Base-by-base conservation (phyloP, 2,329 filamentous ascomycete species). In the Lachnellula cervina region DNA sequence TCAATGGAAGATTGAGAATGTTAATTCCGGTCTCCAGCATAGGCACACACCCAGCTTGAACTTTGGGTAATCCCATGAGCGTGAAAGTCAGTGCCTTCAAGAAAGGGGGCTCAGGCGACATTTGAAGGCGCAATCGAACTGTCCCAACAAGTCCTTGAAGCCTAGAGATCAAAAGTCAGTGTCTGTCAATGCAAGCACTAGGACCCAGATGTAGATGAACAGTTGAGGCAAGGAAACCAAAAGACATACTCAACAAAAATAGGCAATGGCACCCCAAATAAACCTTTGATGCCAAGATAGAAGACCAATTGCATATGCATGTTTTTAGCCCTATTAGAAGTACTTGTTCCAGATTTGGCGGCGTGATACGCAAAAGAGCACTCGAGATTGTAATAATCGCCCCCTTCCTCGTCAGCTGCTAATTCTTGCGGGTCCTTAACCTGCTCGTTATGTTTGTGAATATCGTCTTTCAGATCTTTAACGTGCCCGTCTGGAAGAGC, bases 271-370 rank as follows among this genome's bases (percentile, higher is more conserved):
- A 66, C 60, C 50, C 65, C 65, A 49, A 68, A 69, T 13, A 69
- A 51, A 43, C 66, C 67, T 47, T 69, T 68, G 5, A 68, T 57
- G 25, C 94, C 94, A 1, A 97, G 80, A 62, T 97, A 97, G 71
- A 99, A 97, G 8, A 97, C 83, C 14, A 97, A 74, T 66, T 95
- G 88, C 90, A 97, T 96, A 67, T 96, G 92, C 90, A 97, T 96
- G 70, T 97, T 97, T 63, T 88, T 83, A 5, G 91, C 90, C 72
- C 92, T 94, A 46, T 89, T 87, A 2, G 89, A 87, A 14, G 90
- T 80, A 48, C 86, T 82, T 56, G 78, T 77, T 5, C 82, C 80
- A 2, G 82, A 86, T 13, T 91, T 91, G 69, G 87, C 84, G 9
- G 93, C 90, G 67, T 97, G 91, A 70, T 97, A 97, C 1, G 92